Base-by-base conservation (phyloP, 2,329 filamentous ascomycete genomes). In the Aureobasidium sp. region DNA sequence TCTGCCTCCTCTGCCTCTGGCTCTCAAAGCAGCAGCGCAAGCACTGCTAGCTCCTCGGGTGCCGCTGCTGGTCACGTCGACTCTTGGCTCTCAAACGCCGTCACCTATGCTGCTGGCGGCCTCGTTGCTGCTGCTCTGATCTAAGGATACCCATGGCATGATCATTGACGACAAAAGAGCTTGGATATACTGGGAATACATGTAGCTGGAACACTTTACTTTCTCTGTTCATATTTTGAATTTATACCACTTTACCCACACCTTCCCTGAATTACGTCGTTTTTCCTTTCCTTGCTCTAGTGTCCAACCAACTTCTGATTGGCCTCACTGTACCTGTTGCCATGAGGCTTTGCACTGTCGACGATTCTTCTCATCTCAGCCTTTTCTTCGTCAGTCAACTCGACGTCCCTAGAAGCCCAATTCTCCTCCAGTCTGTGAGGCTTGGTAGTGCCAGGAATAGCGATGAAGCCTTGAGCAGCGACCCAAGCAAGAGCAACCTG, bases 331-430 rank as follows among this genome's bases (percentile, higher is more conserved):
- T 76, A 76, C 63, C 76, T 67, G 36, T 74, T 71, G 0, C 75
- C 75, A 29, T 70, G 67, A 0, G 74, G 74, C 65, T 77, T 76
- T 1, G 70, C 70, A 23, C 64, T 63, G 64, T 78, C 72, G 23
- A 78, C 67, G 15, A 78, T 73, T 13, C 26, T 66, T 5, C 77
- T 68, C 68, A 80, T 74, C 62, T 77, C 74, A 37, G 66, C 48
- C 64, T 70, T 67, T 56, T 79, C 77, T 34, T 75, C 73, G 26
- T 74, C 71, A 0, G 73, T 76, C 4, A 75, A 68, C 4, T 64
- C 64, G 0, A 70, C 58, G 10, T 67, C 62, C 36, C 64, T 65
- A 3, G 64, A 65, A 5, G 56, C 53, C 53, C 56, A 66, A 29
- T 68, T 69, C 63, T 69, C 65, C 41, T 69, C 65, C 42, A 69